Evolutionary conservation across 2,329 filamentous ascomycete species (phyloP).

Genomic region (Penicillium sp.): DNA sequence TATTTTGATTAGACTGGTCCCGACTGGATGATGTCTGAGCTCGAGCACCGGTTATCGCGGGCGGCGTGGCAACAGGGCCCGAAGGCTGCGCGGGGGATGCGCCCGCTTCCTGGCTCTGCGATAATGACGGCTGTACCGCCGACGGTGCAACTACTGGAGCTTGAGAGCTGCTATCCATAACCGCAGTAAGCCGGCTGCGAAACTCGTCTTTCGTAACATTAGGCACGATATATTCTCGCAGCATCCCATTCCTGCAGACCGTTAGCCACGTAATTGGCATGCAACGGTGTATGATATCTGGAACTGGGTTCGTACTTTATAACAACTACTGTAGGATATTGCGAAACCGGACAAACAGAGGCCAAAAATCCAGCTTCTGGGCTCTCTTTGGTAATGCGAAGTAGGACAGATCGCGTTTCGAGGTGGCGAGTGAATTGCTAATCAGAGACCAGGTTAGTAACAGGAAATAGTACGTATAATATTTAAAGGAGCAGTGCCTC

Average conservation of each 20-base stretch:
- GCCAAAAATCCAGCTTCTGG: slow-evolving; percentile 81
- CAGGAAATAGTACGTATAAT: background rate
- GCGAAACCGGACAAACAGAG: slow-evolving; percentile 80
- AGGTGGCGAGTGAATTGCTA: slow-evolving; percentile 62
- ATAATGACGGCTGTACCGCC: slow-evolving; percentile 1
- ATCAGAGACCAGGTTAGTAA: slow-evolving; percentile 9
- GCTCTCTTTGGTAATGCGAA: slow-evolving; percentile 73
- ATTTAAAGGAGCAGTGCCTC: slow-evolving; percentile 48
- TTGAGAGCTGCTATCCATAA: slow-evolving; percentile 38
- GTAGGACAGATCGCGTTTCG: slow-evolving; percentile 66
- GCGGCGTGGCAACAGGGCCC: slow-evolving; percentile 11
- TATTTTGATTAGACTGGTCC: background rate
- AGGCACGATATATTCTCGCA: slow-evolving; percentile 75
- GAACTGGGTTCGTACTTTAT: slow-evolving; percentile 64
- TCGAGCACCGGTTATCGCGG: background rate
- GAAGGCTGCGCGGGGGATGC: slow-evolving; percentile 12
- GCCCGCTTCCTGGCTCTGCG: slow-evolving; percentile 13
- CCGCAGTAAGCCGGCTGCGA: slow-evolving; percentile 57
- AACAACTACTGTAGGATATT: slow-evolving; percentile 77
- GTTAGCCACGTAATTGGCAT: slow-evolving; percentile 21
- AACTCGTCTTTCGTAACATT: slow-evolving; percentile 72
- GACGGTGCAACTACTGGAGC: background rate
- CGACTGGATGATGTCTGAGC: background rate
- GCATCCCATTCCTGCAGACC: slow-evolving; percentile 68
- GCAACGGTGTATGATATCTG: background rate